Percentiles rank a stretch among this genome's conserved stretches.
These are phyloP conservation scores for Serendipita vermifera DNA, from an alignment of 768 basidiomycete species.

Conservation along the genomic window DNA sequence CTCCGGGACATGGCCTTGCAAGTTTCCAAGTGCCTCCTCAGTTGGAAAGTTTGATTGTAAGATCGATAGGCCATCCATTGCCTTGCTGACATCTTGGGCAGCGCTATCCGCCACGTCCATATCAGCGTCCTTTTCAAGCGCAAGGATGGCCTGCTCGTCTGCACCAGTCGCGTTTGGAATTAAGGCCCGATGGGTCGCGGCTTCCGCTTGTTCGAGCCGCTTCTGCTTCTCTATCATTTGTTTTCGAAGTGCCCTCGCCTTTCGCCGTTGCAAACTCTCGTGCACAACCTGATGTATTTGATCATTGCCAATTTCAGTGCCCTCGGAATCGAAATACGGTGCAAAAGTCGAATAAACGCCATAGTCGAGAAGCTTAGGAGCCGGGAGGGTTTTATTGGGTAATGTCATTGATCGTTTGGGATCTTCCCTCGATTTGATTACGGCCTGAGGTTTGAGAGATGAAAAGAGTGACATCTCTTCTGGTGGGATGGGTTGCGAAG, in stretches of 20 bases:
- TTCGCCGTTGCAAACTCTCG: conserved; percentile 1
- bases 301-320: conserved; percentile 51
- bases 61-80: conserved; percentile 11
- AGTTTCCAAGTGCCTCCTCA: conserved; percentile 20
- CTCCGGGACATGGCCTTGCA: conserved; percentile 36
- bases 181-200: background rate
- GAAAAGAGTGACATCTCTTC: conserved; percentile 22
- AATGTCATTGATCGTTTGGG: background rate
- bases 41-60: conserved; percentile 13
- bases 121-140: conserved; percentile 13
- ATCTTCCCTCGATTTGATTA: conserved; percentile 21
- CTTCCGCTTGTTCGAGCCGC: background rate
- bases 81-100: conserved; percentile 15
- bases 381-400: conserved; percentile 12
- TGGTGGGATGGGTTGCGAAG: conserved; percentile 34
- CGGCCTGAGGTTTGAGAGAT: conserved; percentile 36
- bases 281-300: background rate
- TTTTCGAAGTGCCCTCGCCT: background rate
- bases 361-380: conserved; percentile 50
- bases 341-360: conserved; percentile 65
- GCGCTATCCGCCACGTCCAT: conserved; percentile 5
- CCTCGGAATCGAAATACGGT: conserved; percentile 64
- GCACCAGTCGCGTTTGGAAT: background rate
- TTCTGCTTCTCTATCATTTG: background rate
- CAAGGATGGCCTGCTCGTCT: background rate